Evolutionary conservation across 495 filamentous ascomycete genomes (phyloP).

Genomic region (Bacidia gigantensis): DNA sequence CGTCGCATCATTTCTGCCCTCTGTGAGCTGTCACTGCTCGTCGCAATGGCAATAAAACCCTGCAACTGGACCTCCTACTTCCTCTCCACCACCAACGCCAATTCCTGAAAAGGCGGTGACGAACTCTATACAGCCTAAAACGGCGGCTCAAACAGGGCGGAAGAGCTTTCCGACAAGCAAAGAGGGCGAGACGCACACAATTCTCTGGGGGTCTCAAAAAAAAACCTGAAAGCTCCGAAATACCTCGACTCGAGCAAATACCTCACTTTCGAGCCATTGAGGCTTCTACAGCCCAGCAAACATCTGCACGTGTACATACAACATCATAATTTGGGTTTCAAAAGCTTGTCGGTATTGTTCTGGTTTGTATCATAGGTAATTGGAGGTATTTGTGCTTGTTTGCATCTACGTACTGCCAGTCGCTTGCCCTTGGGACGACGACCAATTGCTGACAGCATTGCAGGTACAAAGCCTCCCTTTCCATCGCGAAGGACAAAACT

Average conservation of each 20-base stretch:
- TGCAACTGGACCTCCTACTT: neutral
- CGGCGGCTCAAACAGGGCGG: constrained; percentile 2
- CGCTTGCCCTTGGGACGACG: neutral
- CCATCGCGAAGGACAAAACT: neutral
- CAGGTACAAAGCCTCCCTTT: neutral
- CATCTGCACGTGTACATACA: neutral
- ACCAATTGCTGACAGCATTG: neutral
- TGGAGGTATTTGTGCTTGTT: constrained; percentile 6
- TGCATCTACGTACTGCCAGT: neutral
- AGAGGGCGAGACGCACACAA: constrained; percentile 4
- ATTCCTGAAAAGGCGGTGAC: constrained; percentile 13
- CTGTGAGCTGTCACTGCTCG: neutral
- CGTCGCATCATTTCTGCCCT: neutral
- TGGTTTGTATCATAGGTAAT: constrained; percentile 6
- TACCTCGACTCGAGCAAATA: neutral
- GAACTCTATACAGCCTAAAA: constrained; percentile 7
- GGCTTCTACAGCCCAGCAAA: neutral
- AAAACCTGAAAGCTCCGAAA: constrained; percentile 1
- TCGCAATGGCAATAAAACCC: neutral
- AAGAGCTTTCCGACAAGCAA: neutral
- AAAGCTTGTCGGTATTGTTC: neutral
- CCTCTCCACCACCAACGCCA: neutral
- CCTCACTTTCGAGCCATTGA: neutral
- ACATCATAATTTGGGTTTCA: neutral
- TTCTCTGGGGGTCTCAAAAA: neutral